Base-by-base conservation (phyloP, 805 yeast species). In the Lipomyces anomalus region DNA sequence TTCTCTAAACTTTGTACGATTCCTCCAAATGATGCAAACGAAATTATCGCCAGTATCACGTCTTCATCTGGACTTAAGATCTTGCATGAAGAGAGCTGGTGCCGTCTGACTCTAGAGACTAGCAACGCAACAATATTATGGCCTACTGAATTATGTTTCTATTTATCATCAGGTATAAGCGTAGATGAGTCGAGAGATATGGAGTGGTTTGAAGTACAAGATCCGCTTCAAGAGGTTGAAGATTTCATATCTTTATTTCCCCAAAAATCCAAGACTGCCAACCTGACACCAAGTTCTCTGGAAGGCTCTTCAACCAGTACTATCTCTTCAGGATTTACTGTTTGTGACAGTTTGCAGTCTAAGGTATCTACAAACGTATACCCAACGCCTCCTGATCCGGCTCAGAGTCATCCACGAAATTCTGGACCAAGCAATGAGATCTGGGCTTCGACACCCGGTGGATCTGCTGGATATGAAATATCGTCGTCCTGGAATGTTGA, bases 341-440 rank as follows among this genome's bases (percentile, higher is more conserved):
- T n/a, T n/a, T n/a, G n/a, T n/a, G n/a, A n/a, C n/a, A n/a, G n/a
- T n/a, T n/a, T n/a, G n/a, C n/a, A n/a, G n/a, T n/a, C n/a, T n/a
- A n/a, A n/a, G n/a, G n/a, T n/a, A n/a, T 17, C 48, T 13, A 39
- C 62, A 1, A 44, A 46, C 3, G 60, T 63, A 1, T 63, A 62
- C 37, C 67, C 67, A 2, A 63, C 67, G 1, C 67, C 67, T 5
- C 67, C 66, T 3, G 67, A 63, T 39, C 65, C 63, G 13, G 44
- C 50, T 2, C 49, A 52, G 28, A 33, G 21, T 22, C 51, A 30
- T 24, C 46, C 42, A 6, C 36, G 6, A 18, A 20, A 26, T 13
- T 7, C 58, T 13, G 46, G 43, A 35, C 24, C 11, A 43, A 22
- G 42, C 21, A 22, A 53, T 18, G 18, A 35, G 16, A 17, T 34